Evolutionary conservation across 768 basidiomycete species (phyloP).

Genomic region (Leucocoprinus leucothites): DNA sequence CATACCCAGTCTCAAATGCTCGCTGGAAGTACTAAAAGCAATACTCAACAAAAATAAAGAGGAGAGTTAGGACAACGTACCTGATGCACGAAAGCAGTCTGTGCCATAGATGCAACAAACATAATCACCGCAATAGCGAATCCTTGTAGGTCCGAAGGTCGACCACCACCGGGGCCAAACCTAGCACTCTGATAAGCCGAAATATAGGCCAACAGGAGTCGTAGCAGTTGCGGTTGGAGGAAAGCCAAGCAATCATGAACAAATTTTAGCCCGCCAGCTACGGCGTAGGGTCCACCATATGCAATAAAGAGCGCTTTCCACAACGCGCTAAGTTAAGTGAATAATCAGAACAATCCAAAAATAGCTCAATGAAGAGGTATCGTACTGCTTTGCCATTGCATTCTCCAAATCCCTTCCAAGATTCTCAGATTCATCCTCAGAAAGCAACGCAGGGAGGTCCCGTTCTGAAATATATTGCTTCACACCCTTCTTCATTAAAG

Average conservation of each 20-base stretch:
- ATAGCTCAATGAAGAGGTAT: constrained; percentile 3
- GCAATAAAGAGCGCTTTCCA: constrained; percentile 73
- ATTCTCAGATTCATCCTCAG: constrained; percentile 65
- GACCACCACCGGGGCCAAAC: constrained; percentile 25
- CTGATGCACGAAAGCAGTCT: constrained; percentile 81
- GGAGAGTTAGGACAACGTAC: constrained; percentile 28
- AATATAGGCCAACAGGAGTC: constrained; percentile 78
- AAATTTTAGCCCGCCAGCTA: constrained; percentile 67
- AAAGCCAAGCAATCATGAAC: constrained; percentile 80
- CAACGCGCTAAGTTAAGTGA: constrained; percentile 43
- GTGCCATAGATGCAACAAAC: constrained; percentile 77
- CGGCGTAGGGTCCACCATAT: constrained; percentile 74
- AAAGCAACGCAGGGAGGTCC: constrained; percentile 75
- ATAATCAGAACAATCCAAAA: neutral
- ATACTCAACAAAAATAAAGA: neutral
- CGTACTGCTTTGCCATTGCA: constrained; percentile 64
- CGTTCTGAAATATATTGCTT: constrained; percentile 72
- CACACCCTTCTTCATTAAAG: constrained; percentile 68
- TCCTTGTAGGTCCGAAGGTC: constrained; percentile 53
- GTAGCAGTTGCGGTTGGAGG: constrained; percentile 83
- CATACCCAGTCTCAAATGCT: constrained; percentile 67
- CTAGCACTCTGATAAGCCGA: constrained; percentile 64
- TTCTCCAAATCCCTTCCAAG: constrained; percentile 60
- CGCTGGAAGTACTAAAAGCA: constrained; percentile 77
- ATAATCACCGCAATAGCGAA: constrained; percentile 75